Evolutionary conservation across 352 stramenopile genomes (phyloP).

Genomic region (Elongisporangium anandrum): DNA sequence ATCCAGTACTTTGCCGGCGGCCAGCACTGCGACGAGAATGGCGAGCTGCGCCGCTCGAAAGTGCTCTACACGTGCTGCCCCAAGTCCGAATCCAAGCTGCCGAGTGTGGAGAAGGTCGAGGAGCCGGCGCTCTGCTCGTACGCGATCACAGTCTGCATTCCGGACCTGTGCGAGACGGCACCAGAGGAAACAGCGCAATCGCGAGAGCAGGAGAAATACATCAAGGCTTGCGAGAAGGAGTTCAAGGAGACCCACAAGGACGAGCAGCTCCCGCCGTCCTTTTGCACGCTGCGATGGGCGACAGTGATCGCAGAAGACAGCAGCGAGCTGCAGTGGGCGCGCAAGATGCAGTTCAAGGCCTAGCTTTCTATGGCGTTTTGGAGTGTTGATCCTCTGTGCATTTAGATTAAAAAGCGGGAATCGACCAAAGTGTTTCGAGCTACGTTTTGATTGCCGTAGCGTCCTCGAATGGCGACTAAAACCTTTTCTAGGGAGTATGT

Average conservation of each 20-base stretch:
- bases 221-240: slow-evolving; percentile 47
- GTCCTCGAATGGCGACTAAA: slow-evolving; percentile 27
- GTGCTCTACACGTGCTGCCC: slow-evolving; percentile 75
- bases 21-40: slow-evolving; percentile 83
- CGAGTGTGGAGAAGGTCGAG: slow-evolving; percentile 71
- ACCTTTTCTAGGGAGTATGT: slow-evolving; percentile 57
- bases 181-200: slow-evolving; percentile 17
- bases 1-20: slow-evolving; percentile 70
- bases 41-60: slow-evolving; percentile 60
- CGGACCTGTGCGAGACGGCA: slow-evolving; percentile 51
- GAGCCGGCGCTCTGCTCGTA: slow-evolving; percentile 81
- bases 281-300: slow-evolving; percentile 70
- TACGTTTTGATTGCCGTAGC: slow-evolving; percentile 45
- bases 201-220: slow-evolving; percentile 29
- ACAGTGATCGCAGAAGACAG: slow-evolving; percentile 81
- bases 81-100: slow-evolving; percentile 39
- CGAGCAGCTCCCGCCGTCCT: slow-evolving; percentile 30
- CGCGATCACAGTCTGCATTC: slow-evolving; percentile 75
- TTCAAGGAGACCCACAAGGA: slow-evolving; percentile 32
- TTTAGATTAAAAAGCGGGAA: slow-evolving; percentile 63
- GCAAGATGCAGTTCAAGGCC: slow-evolving; percentile 58
- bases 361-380: slow-evolving; percentile 6
- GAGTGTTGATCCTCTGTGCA: neutral
- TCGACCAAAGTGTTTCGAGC: slow-evolving; percentile 57
- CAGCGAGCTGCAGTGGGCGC: slow-evolving; percentile 79